Percentiles rank a stretch among this genome's conserved stretches.
phyloP scores from a whole-genome alignment of 2,329 filamentous ascomycete genomes.

The Aureobasidium zeae region DNA sequence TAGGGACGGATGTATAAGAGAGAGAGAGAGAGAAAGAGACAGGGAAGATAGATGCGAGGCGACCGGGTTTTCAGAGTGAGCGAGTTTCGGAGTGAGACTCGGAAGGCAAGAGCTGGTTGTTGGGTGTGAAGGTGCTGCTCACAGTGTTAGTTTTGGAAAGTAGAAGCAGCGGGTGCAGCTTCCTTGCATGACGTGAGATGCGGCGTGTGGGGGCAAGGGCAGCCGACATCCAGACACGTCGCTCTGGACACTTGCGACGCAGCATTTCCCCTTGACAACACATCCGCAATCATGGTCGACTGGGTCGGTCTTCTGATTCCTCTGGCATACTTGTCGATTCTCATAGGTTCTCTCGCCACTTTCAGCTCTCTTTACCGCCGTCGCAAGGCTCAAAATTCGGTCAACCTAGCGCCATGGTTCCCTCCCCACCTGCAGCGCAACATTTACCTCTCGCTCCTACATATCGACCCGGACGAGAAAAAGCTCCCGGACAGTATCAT shows the following conservation, averaged over 20 bases:
- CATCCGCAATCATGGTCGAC: conserved; percentile 46
- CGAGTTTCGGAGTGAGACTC: not conserved
- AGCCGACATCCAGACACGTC: conserved; percentile 9
- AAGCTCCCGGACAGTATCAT: conserved; percentile 74
- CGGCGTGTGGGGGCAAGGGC: too few relatives aligned
- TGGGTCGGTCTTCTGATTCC: conserved; percentile 82
- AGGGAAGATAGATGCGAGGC: not conserved
- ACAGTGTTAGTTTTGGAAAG: not conserved
- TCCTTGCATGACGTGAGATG: conserved; percentile 10
- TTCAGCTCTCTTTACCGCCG: conserved; percentile 92
- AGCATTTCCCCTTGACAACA: not conserved
- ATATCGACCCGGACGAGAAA: conserved; percentile 64
- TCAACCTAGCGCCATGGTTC: conserved; percentile 91
- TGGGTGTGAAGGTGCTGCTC: conserved; percentile 6
- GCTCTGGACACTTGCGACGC: not conserved
- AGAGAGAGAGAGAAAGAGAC: not conserved
- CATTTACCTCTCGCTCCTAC: conserved; percentile 85
- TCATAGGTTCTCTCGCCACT: conserved; percentile 78
- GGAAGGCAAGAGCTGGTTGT: not conserved
- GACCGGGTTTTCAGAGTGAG: not conserved
- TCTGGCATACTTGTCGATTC: conserved; percentile 78
- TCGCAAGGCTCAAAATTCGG: conserved; percentile 70
- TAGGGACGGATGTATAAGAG: not conserved
- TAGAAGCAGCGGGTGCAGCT: conserved; percentile 1
- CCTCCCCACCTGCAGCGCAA: conserved; percentile 82